Evolutionary conservation across 2,329 filamentous ascomycete genomes (phyloP).

Genomic region (Mollisia scopiformis): DNA sequence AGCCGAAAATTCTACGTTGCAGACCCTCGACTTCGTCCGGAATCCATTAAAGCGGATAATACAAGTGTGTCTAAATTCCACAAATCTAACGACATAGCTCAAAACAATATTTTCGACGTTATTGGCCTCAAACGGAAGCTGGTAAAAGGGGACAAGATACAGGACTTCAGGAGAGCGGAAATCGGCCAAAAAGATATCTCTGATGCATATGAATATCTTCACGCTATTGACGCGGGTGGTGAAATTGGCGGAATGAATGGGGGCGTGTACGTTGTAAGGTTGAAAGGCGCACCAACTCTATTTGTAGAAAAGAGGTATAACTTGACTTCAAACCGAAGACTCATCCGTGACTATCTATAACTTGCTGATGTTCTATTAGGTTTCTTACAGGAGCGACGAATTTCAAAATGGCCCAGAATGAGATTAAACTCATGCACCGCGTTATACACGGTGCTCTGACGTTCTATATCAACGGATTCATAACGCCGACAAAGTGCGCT

Average conservation of each 20-base stretch:
- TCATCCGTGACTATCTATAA: too few relatives aligned
- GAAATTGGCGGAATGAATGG: conserved; percentile 33
- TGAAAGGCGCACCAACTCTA: conserved; percentile 13
- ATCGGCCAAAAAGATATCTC: conserved; percentile 19
- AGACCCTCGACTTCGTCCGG: neutral
- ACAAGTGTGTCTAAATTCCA: neutral
- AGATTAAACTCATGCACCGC: conserved; percentile 28
- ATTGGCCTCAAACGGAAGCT: neutral
- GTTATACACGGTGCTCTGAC: conserved; percentile 22
- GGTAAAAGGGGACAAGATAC: neutral
- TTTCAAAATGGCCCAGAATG: conserved; percentile 10
- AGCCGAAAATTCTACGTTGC: neutral
- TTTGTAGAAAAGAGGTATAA: conserved; percentile 22
- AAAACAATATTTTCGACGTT: neutral
- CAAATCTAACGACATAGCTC: neutral
- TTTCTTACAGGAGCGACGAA: neutral
- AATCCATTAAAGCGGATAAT: neutral
- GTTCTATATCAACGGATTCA: conserved; percentile 26
- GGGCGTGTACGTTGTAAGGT: conserved; percentile 30
- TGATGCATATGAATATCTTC: conserved; percentile 26
- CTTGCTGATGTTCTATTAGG: neutral
- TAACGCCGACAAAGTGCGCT: conserved; percentile 14
- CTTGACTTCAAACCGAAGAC: too few relatives aligned
- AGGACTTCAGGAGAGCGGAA: neutral
- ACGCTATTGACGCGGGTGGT: conserved; percentile 30